These are phyloP conservation scores for Colletotrichum endophyticum DNA, from an alignment of 2,329 filamentous ascomycete species.

Conservation along the genomic window DNA sequence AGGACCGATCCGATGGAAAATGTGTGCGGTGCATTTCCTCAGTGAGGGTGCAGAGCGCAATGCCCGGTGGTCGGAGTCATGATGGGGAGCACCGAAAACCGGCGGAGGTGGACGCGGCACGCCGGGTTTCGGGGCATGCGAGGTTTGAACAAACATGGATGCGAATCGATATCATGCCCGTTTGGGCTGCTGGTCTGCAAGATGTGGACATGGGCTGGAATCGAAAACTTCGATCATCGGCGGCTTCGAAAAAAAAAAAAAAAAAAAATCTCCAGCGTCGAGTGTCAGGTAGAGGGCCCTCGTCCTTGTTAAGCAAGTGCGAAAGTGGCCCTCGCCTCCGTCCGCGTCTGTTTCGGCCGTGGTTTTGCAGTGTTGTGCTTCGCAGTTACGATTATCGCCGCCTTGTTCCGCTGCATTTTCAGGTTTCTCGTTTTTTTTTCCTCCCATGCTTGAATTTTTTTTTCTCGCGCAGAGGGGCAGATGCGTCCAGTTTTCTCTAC, in stretches of 20 bases:
- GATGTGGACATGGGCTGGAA: neutral
- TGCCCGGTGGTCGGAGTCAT: slow-evolving; percentile 19
- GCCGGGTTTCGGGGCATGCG: slow-evolving; percentile 22
- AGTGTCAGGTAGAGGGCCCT: neutral
- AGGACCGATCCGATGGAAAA: neutral
- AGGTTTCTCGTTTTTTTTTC: neutral
- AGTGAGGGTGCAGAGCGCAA: slow-evolving; percentile 8
- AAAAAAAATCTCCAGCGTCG: neutral
- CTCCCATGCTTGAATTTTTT: neutral
- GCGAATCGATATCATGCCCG: neutral
- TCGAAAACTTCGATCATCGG: neutral
- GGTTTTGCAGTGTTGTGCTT: neutral
- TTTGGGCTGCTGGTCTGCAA: neutral
- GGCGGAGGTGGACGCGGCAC: slow-evolving; percentile 14
- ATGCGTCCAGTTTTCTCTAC: neutral
- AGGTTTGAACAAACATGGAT: slow-evolving; percentile 1
- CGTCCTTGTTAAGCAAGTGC: neutral
- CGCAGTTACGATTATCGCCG: slow-evolving; percentile 16
- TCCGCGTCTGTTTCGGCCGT: slow-evolving; percentile 5
- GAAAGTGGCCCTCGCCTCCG: neutral
- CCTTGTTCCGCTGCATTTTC: neutral
- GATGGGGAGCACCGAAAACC: slow-evolving; percentile 21
- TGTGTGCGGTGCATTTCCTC: neutral
- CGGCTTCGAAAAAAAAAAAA: neutral
- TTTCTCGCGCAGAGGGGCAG: neutral